Evolutionary conservation across 2,329 filamentous ascomycete genomes (phyloP).

Genomic region (Alternaria infectoria): DNA sequence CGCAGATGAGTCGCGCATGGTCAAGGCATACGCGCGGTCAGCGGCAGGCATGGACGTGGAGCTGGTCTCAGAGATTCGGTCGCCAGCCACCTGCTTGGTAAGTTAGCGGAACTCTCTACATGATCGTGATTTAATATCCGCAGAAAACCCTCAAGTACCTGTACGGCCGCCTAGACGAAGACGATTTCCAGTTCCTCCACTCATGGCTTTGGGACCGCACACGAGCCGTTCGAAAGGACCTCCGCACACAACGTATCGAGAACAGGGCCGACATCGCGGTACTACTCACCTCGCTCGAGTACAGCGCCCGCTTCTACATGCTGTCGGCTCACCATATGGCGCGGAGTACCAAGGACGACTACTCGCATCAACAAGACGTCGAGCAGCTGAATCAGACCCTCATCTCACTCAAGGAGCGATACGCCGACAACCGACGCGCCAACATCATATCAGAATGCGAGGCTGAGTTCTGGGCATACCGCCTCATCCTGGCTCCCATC

Average conservation of each 20-base stretch:
- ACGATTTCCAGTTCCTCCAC: constrained; percentile 58
- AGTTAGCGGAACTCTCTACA: constrained; percentile 7
- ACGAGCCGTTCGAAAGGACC: constrained; percentile 68
- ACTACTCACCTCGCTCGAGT: constrained; percentile 66
- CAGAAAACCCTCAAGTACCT: constrained; percentile 54
- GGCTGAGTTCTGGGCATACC: constrained; percentile 69
- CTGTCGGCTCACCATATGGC: constrained; percentile 64
- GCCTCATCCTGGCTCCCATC: constrained; percentile 57
- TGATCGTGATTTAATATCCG: constrained; percentile 23
- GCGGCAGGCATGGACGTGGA: constrained; percentile 69
- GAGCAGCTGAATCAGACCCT: constrained; percentile 70
- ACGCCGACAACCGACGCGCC: constrained; percentile 49
- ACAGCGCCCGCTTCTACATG: constrained; percentile 69
- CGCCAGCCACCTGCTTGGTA: constrained; percentile 56
- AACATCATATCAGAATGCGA: constrained; percentile 61
- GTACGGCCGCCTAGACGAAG: constrained; percentile 56
- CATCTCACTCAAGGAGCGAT: constrained; percentile 63
- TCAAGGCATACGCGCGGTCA: constrained; percentile 68
- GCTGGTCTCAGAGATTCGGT: constrained; percentile 68
- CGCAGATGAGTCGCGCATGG: constrained; percentile 63
- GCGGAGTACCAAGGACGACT: constrained; percentile 51
- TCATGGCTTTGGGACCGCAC: constrained; percentile 71
- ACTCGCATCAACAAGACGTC: constrained; percentile 63
- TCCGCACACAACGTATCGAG: constrained; percentile 67
- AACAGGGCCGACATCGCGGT: constrained; percentile 60